Percentiles rank a stretch among this genome's conserved stretches.
Conservation (phyloP, 495 filamentous ascomycete genomes). For the Penicillium parvum region DNA sequence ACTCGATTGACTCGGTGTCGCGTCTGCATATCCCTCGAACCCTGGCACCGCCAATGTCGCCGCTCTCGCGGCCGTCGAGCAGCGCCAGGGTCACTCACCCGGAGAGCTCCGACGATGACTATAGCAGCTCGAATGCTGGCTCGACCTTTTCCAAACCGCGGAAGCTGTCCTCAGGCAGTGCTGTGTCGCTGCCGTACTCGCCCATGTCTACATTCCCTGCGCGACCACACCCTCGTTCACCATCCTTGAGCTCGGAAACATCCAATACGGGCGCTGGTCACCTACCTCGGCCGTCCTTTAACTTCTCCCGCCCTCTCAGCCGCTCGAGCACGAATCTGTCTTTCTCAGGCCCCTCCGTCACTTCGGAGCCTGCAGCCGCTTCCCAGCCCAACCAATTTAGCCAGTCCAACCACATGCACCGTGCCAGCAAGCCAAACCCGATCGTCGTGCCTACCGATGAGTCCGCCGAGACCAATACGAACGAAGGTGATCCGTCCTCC, state of each 20-base stretch:
- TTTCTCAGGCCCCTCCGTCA: constrained; percentile 27
- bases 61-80: constrained; percentile 49
- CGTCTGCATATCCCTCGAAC: constrained; percentile 41
- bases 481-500: constrained; percentile 35
- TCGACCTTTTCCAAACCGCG: constrained; percentile 50
- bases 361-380: constrained; percentile 13
- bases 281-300: constrained; percentile 72
- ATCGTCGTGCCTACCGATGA: constrained; percentile 35
- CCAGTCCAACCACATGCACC: constrained; percentile 23
- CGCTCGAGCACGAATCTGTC: constrained; percentile 63
- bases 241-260: constrained; percentile 75
- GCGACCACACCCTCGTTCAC: constrained; percentile 61
- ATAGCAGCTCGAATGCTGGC: constrained; percentile 48
- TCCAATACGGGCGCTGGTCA: constrained; percentile 52
- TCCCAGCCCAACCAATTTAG: constrained; percentile 4
- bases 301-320: constrained; percentile 89
- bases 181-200: constrained; percentile 56
- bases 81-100: constrained; percentile 52
- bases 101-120: constrained; percentile 64
- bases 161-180: constrained; percentile 64
- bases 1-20: constrained; percentile 46
- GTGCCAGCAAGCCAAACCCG: constrained; percentile 35
- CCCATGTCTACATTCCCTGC: constrained; percentile 56
- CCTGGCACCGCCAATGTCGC: constrained; percentile 55
- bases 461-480: constrained; percentile 4